Conservation (phyloP, 2,329 filamentous ascomycete species). For the Alternaria infectoria region DNA sequence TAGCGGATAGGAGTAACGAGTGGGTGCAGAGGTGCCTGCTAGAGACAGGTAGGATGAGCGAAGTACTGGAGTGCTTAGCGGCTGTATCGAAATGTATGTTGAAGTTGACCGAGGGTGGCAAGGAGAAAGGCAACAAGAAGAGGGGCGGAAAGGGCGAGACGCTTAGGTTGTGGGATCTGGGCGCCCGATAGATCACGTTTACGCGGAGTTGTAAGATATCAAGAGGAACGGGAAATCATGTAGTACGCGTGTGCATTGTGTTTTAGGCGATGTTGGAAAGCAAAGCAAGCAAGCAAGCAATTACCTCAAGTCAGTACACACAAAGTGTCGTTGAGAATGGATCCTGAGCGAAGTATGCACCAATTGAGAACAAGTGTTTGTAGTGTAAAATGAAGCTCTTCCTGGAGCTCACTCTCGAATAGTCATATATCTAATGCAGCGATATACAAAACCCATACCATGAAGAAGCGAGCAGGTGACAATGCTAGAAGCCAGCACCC, state of each 20-base stretch:
- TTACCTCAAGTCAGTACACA: neutral
- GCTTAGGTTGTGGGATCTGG: slow-evolving; percentile 53
- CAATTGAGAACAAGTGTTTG: neutral
- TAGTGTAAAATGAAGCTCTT: neutral
- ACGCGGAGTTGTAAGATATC: neutral
- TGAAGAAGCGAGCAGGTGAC: neutral
- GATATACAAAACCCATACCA: neutral
- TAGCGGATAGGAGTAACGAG: slow-evolving; percentile 59
- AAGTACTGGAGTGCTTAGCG: slow-evolving; percentile 68
- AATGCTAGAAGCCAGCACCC: neutral
- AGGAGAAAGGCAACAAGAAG: slow-evolving; percentile 49
- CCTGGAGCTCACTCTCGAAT: neutral
- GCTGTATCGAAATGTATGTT: slow-evolving; percentile 75
- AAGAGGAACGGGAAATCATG: neutral
- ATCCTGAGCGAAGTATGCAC: neutral
- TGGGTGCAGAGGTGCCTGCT: slow-evolving; percentile 49
- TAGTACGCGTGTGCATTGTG: neutral
- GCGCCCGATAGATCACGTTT: slow-evolving; percentile 14
- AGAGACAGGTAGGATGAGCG: slow-evolving; percentile 51
- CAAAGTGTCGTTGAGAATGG: neutral
- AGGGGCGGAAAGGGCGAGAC: slow-evolving; percentile 52
- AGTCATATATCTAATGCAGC: neutral
- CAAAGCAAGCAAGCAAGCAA: neutral
- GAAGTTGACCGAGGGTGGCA: slow-evolving; percentile 54
- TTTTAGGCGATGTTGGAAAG: neutral